A percentile compares a stretch with the other conserved stretches of the same genome.
These are phyloP conservation scores for Petrea volubilis DNA, from an alignment of 257 asterid genomes.

Conservation along the genomic window DNA sequence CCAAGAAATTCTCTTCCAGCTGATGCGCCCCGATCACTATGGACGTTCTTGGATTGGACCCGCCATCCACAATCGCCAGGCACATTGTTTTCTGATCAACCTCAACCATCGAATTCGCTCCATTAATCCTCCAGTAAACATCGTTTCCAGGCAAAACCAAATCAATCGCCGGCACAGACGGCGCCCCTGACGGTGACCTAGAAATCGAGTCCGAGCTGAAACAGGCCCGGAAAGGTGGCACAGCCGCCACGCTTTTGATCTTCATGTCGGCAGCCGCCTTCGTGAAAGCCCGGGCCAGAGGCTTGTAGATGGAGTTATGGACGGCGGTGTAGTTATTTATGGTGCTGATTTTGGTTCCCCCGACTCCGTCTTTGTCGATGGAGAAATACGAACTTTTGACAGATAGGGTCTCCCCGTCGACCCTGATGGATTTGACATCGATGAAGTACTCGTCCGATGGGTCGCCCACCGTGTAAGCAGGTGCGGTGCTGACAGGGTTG, in stretches of 20 bases:
- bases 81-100: slow-evolving; percentile 44
- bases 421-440: slow-evolving; percentile 39
- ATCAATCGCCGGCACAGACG: slow-evolving; percentile 46
- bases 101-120: slow-evolving; percentile 54
- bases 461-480: slow-evolving; percentile 24
- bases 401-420: slow-evolving; percentile 28
- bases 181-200: slow-evolving; percentile 37
- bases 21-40: slow-evolving; percentile 53
- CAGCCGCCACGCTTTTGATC: slow-evolving; percentile 42
- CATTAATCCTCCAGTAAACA: slow-evolving; percentile 48
- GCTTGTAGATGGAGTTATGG: slow-evolving; percentile 43
- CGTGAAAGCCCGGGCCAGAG: slow-evolving; percentile 41
- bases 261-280: slow-evolving; percentile 36
- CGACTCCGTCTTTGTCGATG: slow-evolving; percentile 39
- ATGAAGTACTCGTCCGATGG: slow-evolving; percentile 54
- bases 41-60: slow-evolving; percentile 45
- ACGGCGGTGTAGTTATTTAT: slow-evolving; percentile 43
- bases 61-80: slow-evolving; percentile 60
- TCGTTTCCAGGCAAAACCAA: slow-evolving; percentile 42
- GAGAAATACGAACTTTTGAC: slow-evolving; percentile 39
- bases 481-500: slow-evolving; percentile 43
- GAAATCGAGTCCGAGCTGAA: slow-evolving; percentile 38
- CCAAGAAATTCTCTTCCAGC: slow-evolving; percentile 47
- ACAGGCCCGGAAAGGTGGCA: slow-evolving; percentile 56
- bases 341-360: slow-evolving; percentile 66